Base-by-base conservation (phyloP, 768 basidiomycete genomes). In the Auriscalpium orientale region DNA sequence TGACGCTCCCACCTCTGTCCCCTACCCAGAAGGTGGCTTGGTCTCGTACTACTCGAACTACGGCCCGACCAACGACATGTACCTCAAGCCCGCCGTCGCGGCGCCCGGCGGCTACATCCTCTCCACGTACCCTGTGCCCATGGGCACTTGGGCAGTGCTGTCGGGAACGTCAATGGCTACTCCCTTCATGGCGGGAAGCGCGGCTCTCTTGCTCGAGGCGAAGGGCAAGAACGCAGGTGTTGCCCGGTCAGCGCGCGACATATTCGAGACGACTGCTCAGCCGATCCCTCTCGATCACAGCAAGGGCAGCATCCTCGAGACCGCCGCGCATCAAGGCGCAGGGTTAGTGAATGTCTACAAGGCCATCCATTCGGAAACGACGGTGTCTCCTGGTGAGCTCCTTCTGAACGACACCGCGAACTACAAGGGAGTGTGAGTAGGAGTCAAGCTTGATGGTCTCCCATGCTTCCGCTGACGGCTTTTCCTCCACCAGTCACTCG, bases 361-460 rank as follows among this genome's bases (percentile, higher is more conserved):
- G 53, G 84, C 85, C 0, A 71, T 86, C 47, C 74, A 78, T 52
- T 70, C 77, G 5, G 76, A 73, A 0, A 78, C 82, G 4, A 64
- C 79, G 40, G 68, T 87, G 28, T 74, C 77, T 4, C 83, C 82
- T 7, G 74, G 76, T 12, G 78, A 84, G 62, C 70, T 87, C 18
- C 60, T 80, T 38, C 67, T 85, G 43, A 87, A 88, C 59, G 85
- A 86, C 64, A 86, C 84, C 4, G 75, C 79, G 8, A 72, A 83
- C 64, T 79, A 81, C 65, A 67, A 71, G 51, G 65, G 68, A 36
- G 50, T 64, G 78, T 79, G 63, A 57, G 77, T 69, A 18, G n/a
- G 22, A 28, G 2, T 28, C 57, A 3, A 57, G 56, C 43, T 46
- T 55, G 9, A 44, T 54, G 2, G 59, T 28, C 22, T 28, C 55